Evolutionary conservation across 202 grass and related monocot genomes (phyloP), one percentile per base, ranked within the genome.

Genomic region (Schoenoplectus tabernaemontani): DNA sequence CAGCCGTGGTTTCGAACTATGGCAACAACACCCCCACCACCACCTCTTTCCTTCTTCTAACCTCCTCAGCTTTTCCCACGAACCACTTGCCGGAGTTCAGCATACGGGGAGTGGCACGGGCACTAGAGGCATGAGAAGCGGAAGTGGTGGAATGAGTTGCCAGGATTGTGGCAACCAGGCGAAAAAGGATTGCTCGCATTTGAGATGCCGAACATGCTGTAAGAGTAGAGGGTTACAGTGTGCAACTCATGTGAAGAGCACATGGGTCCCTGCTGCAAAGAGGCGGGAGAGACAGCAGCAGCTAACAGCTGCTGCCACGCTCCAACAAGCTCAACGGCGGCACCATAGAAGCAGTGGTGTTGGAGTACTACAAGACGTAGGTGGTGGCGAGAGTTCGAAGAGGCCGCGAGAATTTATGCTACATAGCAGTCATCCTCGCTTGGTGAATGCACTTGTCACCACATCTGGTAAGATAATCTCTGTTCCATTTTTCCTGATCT

Each of bases 91-190:
- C 9, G 58, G 13, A 70, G 38, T 17, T 57, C 80, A 38, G 33
- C 63, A 13, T n/a, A 30, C 26, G 54, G 84, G 15, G 4, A 84
- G 7, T 43, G 73, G 22, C 65, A 57, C 41, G 41, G 60, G 50
- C 67, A 67, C 24, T n/a, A 87, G 78, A 70, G 87, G 3, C 43
- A 82, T 34, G 83, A 22, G 34, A 44, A n/a, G 22, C 53, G 78
- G 57, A 48, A 61, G 61, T 46, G 87, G 79, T 4, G 76, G 82
- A 38, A 85, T 86, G 44, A 92, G 53, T 76, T 96, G 93, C 82
- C 87, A 88, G 88, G 93, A 96, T 70, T 96, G 93, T 77, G 93
- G 93, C 37, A 96, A 96, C 88, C 93, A 96, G 82, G 93, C 93
- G 11, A 96, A 96, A 84, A 96, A 96, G 71, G 93, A 92, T 78